Evolutionary conservation across 306 rosid genomes (phyloP).

Genomic region (Nissolia schottii): DNA sequence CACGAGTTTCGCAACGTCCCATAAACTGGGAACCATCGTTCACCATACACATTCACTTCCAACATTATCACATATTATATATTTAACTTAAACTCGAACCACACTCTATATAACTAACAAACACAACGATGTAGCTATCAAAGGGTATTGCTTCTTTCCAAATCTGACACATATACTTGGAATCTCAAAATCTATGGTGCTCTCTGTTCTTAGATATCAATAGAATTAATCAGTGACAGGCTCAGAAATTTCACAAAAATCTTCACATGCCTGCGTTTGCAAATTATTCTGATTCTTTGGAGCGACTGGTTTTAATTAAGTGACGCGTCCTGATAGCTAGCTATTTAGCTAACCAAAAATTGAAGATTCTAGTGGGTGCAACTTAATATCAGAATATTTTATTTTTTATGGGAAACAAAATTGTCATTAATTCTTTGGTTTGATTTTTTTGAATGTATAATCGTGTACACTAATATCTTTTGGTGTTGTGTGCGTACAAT

Average conservation of each 20-base stretch:
- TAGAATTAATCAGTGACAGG: not conserved
- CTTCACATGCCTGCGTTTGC: not conserved
- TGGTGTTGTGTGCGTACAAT: not conserved
- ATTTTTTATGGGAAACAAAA: not conserved
- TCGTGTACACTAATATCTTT: not conserved
- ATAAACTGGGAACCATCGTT: not conserved
- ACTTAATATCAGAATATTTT: not conserved
- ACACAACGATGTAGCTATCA: not conserved
- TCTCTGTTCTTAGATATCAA: not conserved
- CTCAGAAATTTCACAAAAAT: not conserved
- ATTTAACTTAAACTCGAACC: constrained; percentile 11
- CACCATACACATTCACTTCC: not conserved
- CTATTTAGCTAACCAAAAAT: constrained; percentile 3
- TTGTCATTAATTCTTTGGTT: not conserved
- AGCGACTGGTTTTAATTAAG: constrained; percentile 19
- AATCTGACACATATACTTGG: not conserved
- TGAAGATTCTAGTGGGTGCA: constrained; percentile 21
- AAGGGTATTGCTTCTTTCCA: not conserved
- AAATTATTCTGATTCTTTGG: constrained; percentile 16
- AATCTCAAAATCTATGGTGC: constrained; percentile 20
- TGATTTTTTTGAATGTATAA: not conserved
- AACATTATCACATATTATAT: not conserved
- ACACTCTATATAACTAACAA: not conserved
- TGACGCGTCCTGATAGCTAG: not conserved
- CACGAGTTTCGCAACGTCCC: constrained; percentile 1